Evolutionary conservation across 768 basidiomycete species (phyloP).

Genomic region (Tricholomella constricta): DNA sequence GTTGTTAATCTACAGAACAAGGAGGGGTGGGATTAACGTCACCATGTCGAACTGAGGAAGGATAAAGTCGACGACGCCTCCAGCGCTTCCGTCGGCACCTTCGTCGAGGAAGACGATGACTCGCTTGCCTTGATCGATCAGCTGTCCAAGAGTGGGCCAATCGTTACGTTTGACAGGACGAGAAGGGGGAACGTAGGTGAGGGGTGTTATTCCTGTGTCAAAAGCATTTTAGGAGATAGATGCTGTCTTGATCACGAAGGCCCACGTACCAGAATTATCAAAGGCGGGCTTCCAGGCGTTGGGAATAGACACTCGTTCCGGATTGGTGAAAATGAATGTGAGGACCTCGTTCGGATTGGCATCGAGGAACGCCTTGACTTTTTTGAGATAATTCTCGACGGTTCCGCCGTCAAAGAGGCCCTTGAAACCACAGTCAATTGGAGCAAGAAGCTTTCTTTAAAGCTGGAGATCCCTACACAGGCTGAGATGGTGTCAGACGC

Average conservation of each 20-base stretch:
- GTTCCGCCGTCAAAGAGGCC: constrained; percentile 56
- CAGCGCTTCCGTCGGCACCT: constrained; percentile 9
- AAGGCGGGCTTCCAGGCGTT: constrained; percentile 56
- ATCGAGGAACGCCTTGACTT: constrained; percentile 56
- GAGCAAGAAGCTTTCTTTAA: no score
- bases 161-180: constrained; percentile 42
- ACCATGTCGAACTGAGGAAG: constrained; percentile 16
- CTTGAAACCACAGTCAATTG: constrained; percentile 3
- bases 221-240: background rate
- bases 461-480: constrained; percentile 37
- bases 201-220: constrained; percentile 37
- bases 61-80: constrained; percentile 11
- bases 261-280: constrained; percentile 42
- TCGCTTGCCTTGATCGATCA: constrained; percentile 58
- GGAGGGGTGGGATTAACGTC: background rate
- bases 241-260: background rate
- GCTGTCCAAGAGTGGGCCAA: constrained; percentile 65
- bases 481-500: constrained; percentile 20
- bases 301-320: constrained; percentile 50
- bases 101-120: constrained; percentile 30
- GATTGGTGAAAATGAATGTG: constrained; percentile 68
- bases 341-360: constrained; percentile 67
- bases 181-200: constrained; percentile 55
- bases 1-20: background rate
- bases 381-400: constrained; percentile 49